Evolutionary conservation across 352 stramenopile genomes (phyloP), one percentile per base, ranked within the genome.

Genomic region (Phytophthora ohioensis): DNA sequence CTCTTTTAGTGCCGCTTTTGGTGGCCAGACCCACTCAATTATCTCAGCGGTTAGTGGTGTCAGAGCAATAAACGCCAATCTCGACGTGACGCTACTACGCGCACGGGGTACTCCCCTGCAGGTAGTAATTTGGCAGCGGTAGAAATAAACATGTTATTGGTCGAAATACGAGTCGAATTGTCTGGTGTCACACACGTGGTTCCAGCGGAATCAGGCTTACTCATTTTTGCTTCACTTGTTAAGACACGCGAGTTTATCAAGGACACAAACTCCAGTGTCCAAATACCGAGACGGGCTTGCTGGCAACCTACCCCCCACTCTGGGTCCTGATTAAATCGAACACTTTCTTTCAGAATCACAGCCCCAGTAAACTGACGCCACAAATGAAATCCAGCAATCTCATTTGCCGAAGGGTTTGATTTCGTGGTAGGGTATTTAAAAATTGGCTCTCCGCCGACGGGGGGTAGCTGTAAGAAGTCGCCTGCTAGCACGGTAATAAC

Each of bases 281-380:
- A 75, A 9, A 53, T 45, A 0, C 74, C 9, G 64, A 47, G 17
- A 0, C 63, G 62, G 27, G 74, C 66, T 46, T 65, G 48, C 3
- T 59, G 62, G n/a, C 73, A 78, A 3, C 73, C 69, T n/a, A 45
- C 21, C 21, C 21, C 21, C 64, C 75, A 82, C 10, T 67, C 51
- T 0, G 67, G 75, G 32, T 79, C 75, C 6, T 66, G 47, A 4
- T 17, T n/a, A 41, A 79, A 76, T 0, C 67, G 45, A 27, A 73
- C 62, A 4, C 32, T 69, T 11, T 80, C 71, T 3, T 61, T 46
- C 12, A 67, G 41, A 21, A 67, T 36, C 4, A 67, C 27, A 4
- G 41, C 49, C 9, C 2, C 17, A 3, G 38, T 54, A 55, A 60
- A 61, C 8, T 34, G 3, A 8, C 17, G 10, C 49, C 49, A 67